Base-by-base conservation (phyloP, 306 rosid species). In the Casuarina equisetifolia region DNA sequence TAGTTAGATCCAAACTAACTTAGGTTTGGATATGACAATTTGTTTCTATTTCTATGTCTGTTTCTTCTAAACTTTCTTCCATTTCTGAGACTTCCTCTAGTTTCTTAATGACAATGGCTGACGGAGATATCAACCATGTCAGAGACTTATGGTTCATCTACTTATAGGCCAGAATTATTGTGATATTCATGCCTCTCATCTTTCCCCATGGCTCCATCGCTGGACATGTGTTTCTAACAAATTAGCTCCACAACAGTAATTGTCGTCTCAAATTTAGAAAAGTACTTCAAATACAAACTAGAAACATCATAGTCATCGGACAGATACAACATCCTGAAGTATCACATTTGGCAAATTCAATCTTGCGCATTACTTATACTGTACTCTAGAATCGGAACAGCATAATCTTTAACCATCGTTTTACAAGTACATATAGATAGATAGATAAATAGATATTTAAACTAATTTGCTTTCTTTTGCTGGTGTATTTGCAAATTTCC, bases 401-500 rank as follows among this genome's bases (percentile, higher is more conserved):
- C 16, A 66, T 42, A n/a, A 40, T 66, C 71, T 40, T 66, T 15
- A 35, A 66, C 49, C 48, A 17, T 40, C 0, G 42, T 16, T 66
- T 66, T 66, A 17, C 39, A 39, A 25, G 32, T 25, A 25, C 1
- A 25, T 1, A 6, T 35, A 66, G 4, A 16, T 35, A 66, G 4
- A 25, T 25, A 25, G 32, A 25, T 40, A 3, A 70, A 70, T 2
- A 8, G 12, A 46, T 49, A 5, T 13, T 70, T 70, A 70, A 70
- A 58, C 20, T 48, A 35, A 0, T 11, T 20, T 46, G 70, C 70
- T 42, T 10, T 12, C 52, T 63, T 76, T 83, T 9, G 70, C 58
- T 66, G 86, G 86, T 45, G 86, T 89, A 69, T 85, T 39, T 53
- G 92, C 91, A 82, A 86, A 91, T 81, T 76, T 84, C 97, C 97